Conservation (phyloP, 75 land plant species). For the Cryptomeria japonica region DNA sequence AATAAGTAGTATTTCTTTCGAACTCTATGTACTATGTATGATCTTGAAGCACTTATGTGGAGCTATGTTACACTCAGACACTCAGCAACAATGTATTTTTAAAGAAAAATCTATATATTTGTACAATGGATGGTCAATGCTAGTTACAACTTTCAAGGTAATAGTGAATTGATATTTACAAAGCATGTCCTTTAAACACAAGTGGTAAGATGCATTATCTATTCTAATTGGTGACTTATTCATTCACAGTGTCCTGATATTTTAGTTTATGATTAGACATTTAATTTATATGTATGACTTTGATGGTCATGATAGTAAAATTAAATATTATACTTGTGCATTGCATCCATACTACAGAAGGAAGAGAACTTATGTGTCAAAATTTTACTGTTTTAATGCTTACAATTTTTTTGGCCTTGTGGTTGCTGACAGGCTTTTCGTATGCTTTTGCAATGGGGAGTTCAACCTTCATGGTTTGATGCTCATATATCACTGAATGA, state of each 20-base stretch:
- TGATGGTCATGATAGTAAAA: not conserved
- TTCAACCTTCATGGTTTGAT: slow-evolving; percentile 87
- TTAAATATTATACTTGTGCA: not conserved
- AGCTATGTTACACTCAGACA: not conserved
- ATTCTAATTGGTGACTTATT: not conserved
- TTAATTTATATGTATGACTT: not conserved
- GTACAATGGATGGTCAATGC: not conserved
- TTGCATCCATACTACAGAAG: not conserved
- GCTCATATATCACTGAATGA: slow-evolving; percentile 19
- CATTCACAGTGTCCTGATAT: not conserved
- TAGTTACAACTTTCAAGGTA: not conserved
- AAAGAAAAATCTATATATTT: not conserved
- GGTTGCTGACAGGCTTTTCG: slow-evolving; percentile 70
- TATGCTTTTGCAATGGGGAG: slow-evolving; percentile 90
- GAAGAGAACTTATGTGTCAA: not conserved
- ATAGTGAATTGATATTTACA: not conserved
- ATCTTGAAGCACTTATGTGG: not conserved
- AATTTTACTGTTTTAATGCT: not conserved
- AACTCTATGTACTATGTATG: not conserved
- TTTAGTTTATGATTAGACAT: not conserved
- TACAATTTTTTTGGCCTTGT: not conserved
- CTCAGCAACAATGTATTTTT: not conserved
- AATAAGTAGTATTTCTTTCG: not conserved
- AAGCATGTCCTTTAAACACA: not conserved
- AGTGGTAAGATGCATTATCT: not conserved